Evolutionary conservation across 768 basidiomycete species (phyloP), one percentile per base, ranked within the genome.

Genomic region (Pulveroboletus ravenelii): DNA sequence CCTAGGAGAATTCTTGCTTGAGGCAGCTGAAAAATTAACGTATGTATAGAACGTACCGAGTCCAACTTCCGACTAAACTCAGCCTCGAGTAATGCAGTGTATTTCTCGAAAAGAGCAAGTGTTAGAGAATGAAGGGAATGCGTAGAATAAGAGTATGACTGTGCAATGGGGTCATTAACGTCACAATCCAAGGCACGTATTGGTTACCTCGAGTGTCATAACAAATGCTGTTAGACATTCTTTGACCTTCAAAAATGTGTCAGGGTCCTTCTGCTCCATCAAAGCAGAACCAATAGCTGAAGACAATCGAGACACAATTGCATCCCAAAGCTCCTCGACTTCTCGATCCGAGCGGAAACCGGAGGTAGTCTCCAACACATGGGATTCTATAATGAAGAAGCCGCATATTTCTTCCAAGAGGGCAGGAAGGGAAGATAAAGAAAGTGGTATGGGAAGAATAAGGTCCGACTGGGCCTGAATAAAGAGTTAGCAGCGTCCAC

Each of bases 241-340:
- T 69, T 97, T 97, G 30, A 85, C 88, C 17, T 75, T 77, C 43
- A 96, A 69, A 62, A 90, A 95, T 13, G 79, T 76, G 45, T 93
- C 92, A 0, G 88, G 84, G 58, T 94, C 88, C 38, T 74, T 81
- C 64, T 93, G 90, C 10, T 73, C 78, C 46, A 75, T 76, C 45
- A 98, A 72, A 2, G 87, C 81, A n/a, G 74, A 71, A 31, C 87
- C 82, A 17, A 98, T 83, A 1, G 83, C 83, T 25, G 78, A 77
- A 3, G 86, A 82, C 10, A 98, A 75, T 25, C 87, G 80, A 12
- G 75, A 67, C 46, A 93, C 80, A 49, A 97, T 80, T 12, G 82
- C 82, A 55, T 95, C 90, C 95, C 95, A 98, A 10, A 99, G 79
- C 50, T 94, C 93, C 57, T 98, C 93, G 2, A 98, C 86, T 56